Base-by-base conservation (phyloP, 1,139 yeast species). In the Scheffersomyces parashehatae region DNA sequence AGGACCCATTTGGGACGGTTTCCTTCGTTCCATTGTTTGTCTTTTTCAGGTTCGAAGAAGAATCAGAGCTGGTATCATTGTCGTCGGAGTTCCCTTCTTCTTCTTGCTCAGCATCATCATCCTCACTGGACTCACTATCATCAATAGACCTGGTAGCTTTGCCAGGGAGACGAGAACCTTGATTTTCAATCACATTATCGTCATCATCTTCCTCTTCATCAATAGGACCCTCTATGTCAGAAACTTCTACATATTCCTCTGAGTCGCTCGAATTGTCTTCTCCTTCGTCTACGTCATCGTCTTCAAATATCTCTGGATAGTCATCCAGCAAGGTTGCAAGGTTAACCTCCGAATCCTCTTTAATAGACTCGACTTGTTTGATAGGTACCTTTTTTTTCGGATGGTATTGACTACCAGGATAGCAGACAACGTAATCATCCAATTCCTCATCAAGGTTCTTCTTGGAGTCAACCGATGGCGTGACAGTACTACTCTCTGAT, bases 361-460 rank as follows among this genome's bases (percentile, higher is more conserved):
- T 54, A 7, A 51, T 46, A 35, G 51, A 52, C n/a, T 45, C 46
- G 2, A 44, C 41, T 26, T 41, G 51, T 35, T 45, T 45, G 40
- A 48, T 51, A 12, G 57, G 52, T 24, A 41, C 48, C 37, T 48
- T 46, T 33, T 42, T 41, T 35, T 46, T 54, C 10, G 38, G 38
- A 24, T 45, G 40, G 16, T 37, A 40, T 15, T 43, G 40, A 13
- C 56, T 51, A 1, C 70, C 75, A 9, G 75, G 75, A 44, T 58
- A 56, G 42, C 76, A 70, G 2, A 59, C 49, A 6, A 58, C 38
- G 46, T 59, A 70, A 38, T 66, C 53, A 11, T 56, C 60, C 4
- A 60, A 38, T 29, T 43, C 44, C 2, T 45, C 51, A 15, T 48
- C 52, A 8, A 38, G 38, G 8, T 36, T 13, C 50, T 50, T 28